Evolutionary conservation across 2,329 filamentous ascomycete species (phyloP), one percentile per base, ranked within the genome.

Genomic region (Aspergillus luchuensis): DNA sequence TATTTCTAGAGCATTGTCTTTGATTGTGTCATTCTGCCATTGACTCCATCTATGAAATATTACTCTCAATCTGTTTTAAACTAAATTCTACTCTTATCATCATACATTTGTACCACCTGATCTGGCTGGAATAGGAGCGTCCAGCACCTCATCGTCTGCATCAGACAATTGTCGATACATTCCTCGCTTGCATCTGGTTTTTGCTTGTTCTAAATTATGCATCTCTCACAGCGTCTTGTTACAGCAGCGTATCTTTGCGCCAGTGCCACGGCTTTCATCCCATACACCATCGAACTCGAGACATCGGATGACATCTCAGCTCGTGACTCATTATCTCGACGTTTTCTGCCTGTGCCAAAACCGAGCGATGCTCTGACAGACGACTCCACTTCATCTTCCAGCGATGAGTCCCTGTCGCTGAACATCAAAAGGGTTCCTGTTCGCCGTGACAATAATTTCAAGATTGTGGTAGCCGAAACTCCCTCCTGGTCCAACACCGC

Each of bases 391-490:
- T 64, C 65, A 15, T 61, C 64, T 25, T 48, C 59, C 19, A 56
- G 53, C 21, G 57, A 60, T 41, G 51, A 63, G 39, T 58, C 71
- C 45, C 50, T 73, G 19, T 76, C 72, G 5, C 59, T 80, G 47
- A 74, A 77, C 63, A 67, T 80, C 52, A 76, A 72, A 55, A 79
- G 72, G 61, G 49, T 71, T n/a, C 67, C 72, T 15, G 67, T 71
- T 33, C 77, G 75, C 25, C 80, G 83, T 47, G 76, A 80, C 60
- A 84, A 85, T 67, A 67, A 71, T 2, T 85, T 82, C 70, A 72
- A 76, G 7, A 79, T 84, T 10, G 67, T 78, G 39, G 65, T 74
- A 57, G 75, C 78, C 7, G 70, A 73, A 19, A 70, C 70, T 1
- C 79, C 81, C 1, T 73, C 71, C 13, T 69, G 78, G 58, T 63